Evolutionary conservation across 2,329 filamentous ascomycete species (phyloP).

Genomic region (Zymoseptoria passerinii): DNA sequence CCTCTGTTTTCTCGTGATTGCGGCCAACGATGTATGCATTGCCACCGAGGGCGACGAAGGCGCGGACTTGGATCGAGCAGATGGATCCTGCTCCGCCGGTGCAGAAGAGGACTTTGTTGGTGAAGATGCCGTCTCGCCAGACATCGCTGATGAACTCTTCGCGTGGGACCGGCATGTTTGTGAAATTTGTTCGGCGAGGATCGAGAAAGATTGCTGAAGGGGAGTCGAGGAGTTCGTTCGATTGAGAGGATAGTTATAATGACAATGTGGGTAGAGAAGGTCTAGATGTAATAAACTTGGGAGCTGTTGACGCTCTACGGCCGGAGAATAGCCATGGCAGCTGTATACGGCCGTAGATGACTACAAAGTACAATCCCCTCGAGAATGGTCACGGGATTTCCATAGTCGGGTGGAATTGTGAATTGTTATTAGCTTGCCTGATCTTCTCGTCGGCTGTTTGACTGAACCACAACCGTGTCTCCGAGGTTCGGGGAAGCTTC

Average conservation of each 20-base stretch:
- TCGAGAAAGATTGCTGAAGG: neutral
- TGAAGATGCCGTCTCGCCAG: slow-evolving; percentile 82
- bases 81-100: slow-evolving; percentile 92
- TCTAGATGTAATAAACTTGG: neutral
- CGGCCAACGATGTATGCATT: slow-evolving; percentile 92
- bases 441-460: neutral
- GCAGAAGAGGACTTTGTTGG: slow-evolving; percentile 84
- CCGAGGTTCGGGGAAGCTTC: neutral
- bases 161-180: slow-evolving; percentile 49
- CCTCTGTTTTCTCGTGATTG: slow-evolving; percentile 79
- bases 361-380: neutral
- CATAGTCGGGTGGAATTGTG: neutral
- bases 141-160: slow-evolving; percentile 71
- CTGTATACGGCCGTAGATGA: neutral
- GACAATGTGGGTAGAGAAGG: too few species aligned
- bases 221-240: too few species aligned
- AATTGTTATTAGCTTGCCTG: neutral
- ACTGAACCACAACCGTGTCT: neutral
- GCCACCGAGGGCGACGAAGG: slow-evolving; percentile 81
- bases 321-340: neutral
- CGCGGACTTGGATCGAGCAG: slow-evolving; percentile 87
- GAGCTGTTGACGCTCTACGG: neutral
- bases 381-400: neutral
- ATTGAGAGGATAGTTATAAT: too few species aligned
- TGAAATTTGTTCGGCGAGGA: neutral